These are phyloP conservation scores for Phellopilus nigrolimitatus DNA, from an alignment of 1,284 basidiomycete species.

Conservation along the genomic window DNA sequence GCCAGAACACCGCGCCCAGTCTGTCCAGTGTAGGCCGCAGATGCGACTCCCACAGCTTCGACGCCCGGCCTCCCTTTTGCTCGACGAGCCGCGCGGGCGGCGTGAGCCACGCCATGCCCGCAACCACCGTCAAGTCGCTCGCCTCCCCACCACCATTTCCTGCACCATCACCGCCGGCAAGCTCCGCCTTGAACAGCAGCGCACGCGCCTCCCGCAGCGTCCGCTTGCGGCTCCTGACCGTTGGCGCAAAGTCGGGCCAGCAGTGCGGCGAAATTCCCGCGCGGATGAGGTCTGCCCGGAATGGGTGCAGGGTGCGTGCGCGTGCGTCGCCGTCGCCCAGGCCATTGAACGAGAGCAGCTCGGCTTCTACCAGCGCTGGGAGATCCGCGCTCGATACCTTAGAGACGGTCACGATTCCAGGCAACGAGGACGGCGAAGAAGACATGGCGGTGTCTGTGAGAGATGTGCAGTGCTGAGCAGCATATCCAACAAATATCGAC, in stretches of 20 bases:
- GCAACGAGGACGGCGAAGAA: too few relatives aligned
- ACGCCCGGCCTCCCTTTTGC: not conserved
- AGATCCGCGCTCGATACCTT: too few relatives aligned
- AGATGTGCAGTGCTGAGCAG: too few relatives aligned
- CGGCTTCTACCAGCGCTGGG: not conserved
- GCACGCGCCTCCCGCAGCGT: not conserved
- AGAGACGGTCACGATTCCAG: too few relatives aligned
- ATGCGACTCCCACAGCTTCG: not conserved
- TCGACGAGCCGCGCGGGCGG: not conserved
- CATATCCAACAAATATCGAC: too few relatives aligned
- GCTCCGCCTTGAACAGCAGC: not conserved
- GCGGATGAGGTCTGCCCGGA: constrained; percentile 1
- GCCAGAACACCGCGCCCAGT: not conserved
- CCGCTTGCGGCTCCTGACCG: not conserved
- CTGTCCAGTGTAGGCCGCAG: not conserved
- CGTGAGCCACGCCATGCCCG: constrained; percentile 1
- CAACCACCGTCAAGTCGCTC: not conserved
- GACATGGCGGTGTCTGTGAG: too few relatives aligned
- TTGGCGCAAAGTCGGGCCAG: constrained; percentile 1
- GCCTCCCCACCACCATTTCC: too few relatives aligned
- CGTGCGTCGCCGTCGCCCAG: not conserved
- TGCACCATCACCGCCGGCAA: too few relatives aligned
- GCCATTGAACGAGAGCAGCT: constrained; percentile 1
- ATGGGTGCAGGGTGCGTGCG: not conserved
- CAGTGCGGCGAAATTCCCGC: not conserved